Evolutionary conservation across 768 basidiomycete species (phyloP).

Genomic region (Rickenella mellea): DNA sequence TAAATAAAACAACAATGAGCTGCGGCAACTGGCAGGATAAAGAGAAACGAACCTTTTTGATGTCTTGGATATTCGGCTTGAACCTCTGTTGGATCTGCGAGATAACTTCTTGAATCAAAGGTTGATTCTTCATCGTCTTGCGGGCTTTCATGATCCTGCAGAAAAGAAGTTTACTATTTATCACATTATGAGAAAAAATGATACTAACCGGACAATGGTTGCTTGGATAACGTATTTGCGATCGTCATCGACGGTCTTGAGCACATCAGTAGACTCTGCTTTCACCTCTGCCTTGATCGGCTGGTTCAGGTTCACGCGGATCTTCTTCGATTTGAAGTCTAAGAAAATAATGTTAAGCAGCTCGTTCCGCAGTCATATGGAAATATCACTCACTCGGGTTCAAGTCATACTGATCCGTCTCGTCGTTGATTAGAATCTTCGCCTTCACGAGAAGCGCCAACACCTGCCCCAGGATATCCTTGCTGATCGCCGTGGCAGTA

Average conservation of each 20-base stretch:
- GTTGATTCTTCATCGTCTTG: constrained; percentile 92
- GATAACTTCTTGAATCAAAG: constrained; percentile 82
- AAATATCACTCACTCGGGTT: constrained; percentile 52
- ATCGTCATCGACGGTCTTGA: constrained; percentile 95
- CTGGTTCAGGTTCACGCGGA: constrained; percentile 81
- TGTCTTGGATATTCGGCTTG: constrained; percentile 88
- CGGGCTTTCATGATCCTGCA: constrained; percentile 88
- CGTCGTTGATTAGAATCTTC: constrained; percentile 83
- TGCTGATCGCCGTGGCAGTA: constrained; percentile 59
- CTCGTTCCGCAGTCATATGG: neutral
- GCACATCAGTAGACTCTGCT: constrained; percentile 79
- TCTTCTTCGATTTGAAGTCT: constrained; percentile 93
- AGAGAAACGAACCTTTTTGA: too few relatives aligned
- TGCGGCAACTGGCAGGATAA: too few relatives aligned
- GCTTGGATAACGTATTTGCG: constrained; percentile 95
- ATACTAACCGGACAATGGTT: constrained; percentile 68
- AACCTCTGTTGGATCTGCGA: constrained; percentile 83
- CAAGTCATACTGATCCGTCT: constrained; percentile 82
- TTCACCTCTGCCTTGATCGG: constrained; percentile 94
- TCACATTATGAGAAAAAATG: neutral
- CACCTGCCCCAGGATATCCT: constrained; percentile 66
- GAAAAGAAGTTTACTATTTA: constrained; percentile 11
- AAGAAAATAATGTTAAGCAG: neutral
- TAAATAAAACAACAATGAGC: too few relatives aligned
- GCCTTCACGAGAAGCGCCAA: constrained; percentile 69